Conservation (phyloP, 345 rosid species). For the Syzygium oleosum region DNA sequence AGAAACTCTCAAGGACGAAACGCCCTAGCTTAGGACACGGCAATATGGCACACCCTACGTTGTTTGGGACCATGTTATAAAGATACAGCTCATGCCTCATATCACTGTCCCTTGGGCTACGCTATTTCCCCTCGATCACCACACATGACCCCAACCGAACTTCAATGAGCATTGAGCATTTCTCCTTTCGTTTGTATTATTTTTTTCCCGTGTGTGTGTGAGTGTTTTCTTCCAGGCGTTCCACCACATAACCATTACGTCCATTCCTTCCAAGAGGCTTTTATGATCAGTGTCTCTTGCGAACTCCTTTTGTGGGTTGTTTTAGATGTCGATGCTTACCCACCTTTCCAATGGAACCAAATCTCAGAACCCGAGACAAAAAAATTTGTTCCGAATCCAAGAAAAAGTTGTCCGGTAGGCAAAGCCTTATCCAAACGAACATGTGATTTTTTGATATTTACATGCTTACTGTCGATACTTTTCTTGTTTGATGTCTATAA, state of each 20-base stretch:
- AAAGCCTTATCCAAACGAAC: neutral
- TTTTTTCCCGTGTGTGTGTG: neutral
- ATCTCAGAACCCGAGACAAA: neutral
- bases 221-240: neutral
- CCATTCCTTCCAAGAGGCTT: neutral
- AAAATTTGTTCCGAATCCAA: neutral
- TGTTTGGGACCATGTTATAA: neutral
- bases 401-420: neutral
- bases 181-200: neutral
- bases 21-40: neutral
- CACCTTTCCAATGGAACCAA: neutral
- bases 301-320: neutral
- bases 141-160: neutral
- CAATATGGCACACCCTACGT: neutral
- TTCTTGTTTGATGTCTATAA: neutral
- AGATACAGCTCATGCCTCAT: neutral
- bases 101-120: neutral
- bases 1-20: neutral
- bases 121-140: neutral
- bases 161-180: neutral
- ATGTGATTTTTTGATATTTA: neutral
- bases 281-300: neutral
- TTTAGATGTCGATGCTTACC: neutral
- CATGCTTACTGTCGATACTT: neutral
- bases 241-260: neutral